Base-by-base conservation (phyloP, 2,329 filamentous ascomycete species). In the Ceratocystis variospora region DNA sequence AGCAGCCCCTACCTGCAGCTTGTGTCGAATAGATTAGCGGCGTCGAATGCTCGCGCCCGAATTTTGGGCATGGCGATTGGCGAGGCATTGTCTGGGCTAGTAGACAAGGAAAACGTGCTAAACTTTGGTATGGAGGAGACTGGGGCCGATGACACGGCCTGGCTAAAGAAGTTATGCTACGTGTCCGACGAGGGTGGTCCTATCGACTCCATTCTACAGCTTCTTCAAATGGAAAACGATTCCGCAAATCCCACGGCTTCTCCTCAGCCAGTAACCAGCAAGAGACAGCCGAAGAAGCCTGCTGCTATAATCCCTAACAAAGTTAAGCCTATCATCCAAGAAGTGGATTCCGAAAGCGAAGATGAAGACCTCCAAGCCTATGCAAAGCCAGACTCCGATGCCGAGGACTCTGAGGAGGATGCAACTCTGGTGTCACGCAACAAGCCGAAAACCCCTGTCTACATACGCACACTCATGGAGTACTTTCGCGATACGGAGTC, bases 371-470 rank as follows among this genome's bases (percentile, higher is more conserved):
- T 97, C 0, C 78, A 84, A 1, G 83, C 89, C 0, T 96, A 96
- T 71, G 83, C 83, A 15, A 96, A 96, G 73, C 90, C 90, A 0
- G 89, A 90, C 71, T 91, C 89, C 1, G 94, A 99, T 70, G 82
- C 85, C 0, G 90, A 95, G 73, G 94, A 99, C 73, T 93, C 90
- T 0, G 91, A 96, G 67, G 92, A 96, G 46, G 95, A 99, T 71
- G 87, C 94, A 4, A 96, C 91, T 0, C 78, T 96, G 19, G 82
- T 97, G 61, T 87, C 88, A 67, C 83, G 92, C 15, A 86, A 94
- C 74, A 96, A 94, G 71, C 83, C 87, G 25, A 88, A 83, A 67
- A 83, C 90, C 0, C 94, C 94, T 0, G 91, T 99, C 0, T 97
- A 97, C 72, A 87, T 96, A 68, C 85, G 91, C 59, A 90, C 96